These are phyloP conservation scores for Agroathelia rolfsii DNA, from an alignment of 1,284 basidiomycete species.

Conservation along the genomic window DNA sequence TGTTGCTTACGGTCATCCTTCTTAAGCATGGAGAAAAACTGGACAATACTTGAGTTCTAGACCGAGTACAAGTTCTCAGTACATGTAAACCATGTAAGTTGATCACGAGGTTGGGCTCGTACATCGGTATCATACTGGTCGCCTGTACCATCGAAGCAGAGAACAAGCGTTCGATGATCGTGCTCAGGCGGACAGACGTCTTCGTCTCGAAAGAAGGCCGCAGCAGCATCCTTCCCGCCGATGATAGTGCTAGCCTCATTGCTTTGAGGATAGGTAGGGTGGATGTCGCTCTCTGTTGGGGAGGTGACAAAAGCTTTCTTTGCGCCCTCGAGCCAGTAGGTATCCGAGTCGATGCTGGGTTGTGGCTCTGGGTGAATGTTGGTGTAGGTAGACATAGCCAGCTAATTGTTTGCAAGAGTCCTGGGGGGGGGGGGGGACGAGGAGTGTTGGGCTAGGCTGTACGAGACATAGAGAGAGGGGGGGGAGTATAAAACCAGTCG, in stretches of 20 bases:
- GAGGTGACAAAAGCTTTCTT: conserved; percentile 23
- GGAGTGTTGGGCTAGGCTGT: too few species aligned
- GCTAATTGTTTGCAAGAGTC: too few species aligned
- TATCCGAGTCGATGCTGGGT: conserved; percentile 25
- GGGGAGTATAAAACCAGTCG: too few species aligned
- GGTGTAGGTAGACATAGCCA: too few species aligned
- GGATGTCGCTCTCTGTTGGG: conserved; percentile 21
- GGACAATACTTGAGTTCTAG: conserved; percentile 26
- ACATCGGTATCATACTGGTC: conserved; percentile 18
- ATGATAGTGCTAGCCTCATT: conserved; percentile 15
- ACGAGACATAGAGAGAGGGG: too few species aligned
- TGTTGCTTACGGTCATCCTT: conserved; percentile 23
- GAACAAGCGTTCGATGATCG: conserved; percentile 22
- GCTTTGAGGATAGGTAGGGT: conserved; percentile 13
- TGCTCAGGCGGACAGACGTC: conserved; percentile 24
- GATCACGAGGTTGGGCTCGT: too few species aligned
- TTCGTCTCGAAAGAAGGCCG: conserved; percentile 10
- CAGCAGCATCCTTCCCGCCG: background rate
- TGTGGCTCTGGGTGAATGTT: too few species aligned
- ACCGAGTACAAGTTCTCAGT: background rate
- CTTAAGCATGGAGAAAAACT: conserved; percentile 23
- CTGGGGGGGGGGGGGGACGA: too few species aligned
- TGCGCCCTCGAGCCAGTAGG: conserved; percentile 21
- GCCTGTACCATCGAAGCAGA: conserved; percentile 27
- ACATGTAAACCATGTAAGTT: too few species aligned